phyloP scores from a whole-genome alignment of 306 rosid genomes.

The Abrus precatorius region DNA sequence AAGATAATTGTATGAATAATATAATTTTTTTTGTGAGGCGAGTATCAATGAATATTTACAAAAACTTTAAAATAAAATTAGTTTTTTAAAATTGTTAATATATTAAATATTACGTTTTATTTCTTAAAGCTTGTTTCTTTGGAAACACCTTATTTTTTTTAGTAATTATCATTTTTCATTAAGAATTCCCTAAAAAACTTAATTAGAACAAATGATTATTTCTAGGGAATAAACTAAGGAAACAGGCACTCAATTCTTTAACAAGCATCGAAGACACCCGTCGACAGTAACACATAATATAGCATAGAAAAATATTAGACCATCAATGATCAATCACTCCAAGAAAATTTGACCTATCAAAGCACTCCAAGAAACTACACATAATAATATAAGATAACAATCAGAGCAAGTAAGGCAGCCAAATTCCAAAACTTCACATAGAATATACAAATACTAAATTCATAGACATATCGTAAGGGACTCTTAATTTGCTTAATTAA shows the following conservation, averaged over 20 bases:
- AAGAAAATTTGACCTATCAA: constrained; percentile 34
- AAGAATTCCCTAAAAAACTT: too few relatives aligned
- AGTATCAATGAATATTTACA: too few relatives aligned
- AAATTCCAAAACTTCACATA: constrained; percentile 8
- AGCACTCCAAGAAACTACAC: constrained; percentile 40
- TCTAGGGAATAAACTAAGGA: too few relatives aligned
- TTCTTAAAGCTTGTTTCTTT: too few relatives aligned
- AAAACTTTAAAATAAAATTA: too few relatives aligned
- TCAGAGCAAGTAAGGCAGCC: constrained; percentile 8
- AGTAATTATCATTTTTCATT: too few relatives aligned
- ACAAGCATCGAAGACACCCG: background rate
- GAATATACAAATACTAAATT: constrained; percentile 1
- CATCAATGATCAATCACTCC: background rate
- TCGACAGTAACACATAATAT: background rate
- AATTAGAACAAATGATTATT: too few relatives aligned
- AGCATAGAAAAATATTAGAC: background rate
- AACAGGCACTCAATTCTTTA: background rate
- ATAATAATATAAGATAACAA: background rate
- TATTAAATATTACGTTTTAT: too few relatives aligned
- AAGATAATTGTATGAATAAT: too few relatives aligned
- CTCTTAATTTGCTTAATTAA: constrained; percentile 42
- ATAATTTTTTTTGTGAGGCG: too few relatives aligned
- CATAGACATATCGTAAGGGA: constrained; percentile 36
- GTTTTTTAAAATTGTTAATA: too few relatives aligned
- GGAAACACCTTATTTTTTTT: too few relatives aligned